Percentiles rank a stretch among this genome's conserved stretches.
Conservation (phyloP, 177 flowering plant species). For the Vitis hybrid region DNA sequence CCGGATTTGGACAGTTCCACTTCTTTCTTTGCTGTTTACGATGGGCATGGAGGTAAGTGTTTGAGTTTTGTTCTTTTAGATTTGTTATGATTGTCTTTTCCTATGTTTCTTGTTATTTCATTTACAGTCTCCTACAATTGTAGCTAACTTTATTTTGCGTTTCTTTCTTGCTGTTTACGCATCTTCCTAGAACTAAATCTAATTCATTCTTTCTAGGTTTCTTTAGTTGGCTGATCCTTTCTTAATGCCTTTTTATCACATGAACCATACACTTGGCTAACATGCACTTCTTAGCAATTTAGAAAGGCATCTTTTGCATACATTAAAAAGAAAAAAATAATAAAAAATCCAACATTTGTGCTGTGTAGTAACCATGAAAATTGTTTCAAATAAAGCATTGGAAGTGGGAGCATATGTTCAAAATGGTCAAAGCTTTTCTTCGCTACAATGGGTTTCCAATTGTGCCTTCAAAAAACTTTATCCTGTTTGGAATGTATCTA, state of each 20-base stretch:
- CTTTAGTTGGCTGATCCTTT: neutral
- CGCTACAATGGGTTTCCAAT: no score
- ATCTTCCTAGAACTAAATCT: neutral
- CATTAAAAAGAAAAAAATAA: no score
- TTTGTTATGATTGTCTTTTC: neutral
- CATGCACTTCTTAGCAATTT: no score
- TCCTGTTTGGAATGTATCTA: no score
- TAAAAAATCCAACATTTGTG: no score
- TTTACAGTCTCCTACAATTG: neutral
- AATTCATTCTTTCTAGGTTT: neutral
- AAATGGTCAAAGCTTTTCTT: no score
- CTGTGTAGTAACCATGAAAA: no score
- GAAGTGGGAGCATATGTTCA: no score
- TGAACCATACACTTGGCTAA: no score
- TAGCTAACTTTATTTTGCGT: neutral
- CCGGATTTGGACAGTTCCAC: conserved; percentile 56
- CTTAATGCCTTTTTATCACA: neutral
- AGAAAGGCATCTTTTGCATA: no score
- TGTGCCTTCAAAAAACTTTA: no score
- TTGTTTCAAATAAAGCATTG: no score
- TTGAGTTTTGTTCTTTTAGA: neutral
- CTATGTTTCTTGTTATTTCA: neutral
- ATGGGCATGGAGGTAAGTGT: conserved; percentile 74
- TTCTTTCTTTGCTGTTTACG: conserved; percentile 75
- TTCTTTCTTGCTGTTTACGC: neutral